Evolutionary conservation across 495 filamentous ascomycete species (phyloP).

Genomic region (Amphirosellinia nigrospora): DNA sequence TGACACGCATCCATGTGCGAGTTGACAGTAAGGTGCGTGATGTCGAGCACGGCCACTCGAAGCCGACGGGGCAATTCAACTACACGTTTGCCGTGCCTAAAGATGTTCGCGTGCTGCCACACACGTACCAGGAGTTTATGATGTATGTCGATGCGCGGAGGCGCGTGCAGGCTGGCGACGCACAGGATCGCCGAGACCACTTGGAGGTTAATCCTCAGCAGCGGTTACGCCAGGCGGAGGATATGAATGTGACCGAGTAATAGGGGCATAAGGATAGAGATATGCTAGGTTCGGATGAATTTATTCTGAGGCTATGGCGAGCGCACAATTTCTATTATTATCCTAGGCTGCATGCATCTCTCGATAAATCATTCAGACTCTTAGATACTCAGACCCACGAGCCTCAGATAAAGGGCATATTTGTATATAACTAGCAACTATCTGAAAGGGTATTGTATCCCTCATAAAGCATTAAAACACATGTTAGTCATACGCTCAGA

Average conservation of each 20-base stretch:
- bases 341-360: no score
- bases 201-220: conserved; percentile 12
- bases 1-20: conserved; percentile 75
- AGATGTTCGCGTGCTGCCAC: conserved; percentile 75
- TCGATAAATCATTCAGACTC: no score
- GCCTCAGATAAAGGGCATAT: no score
- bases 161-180: conserved; percentile 51
- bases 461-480: no score
- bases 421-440: no score
- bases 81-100: conserved; percentile 82
- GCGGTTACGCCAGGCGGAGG: conserved; percentile 20
- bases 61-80: conserved; percentile 82
- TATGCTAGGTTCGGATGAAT: not conserved
- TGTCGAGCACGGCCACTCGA: conserved; percentile 76
- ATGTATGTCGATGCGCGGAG: conserved; percentile 76
- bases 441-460: no score
- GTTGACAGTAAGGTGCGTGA: conserved; percentile 79
- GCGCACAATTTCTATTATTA: no score
- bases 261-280: not conserved
- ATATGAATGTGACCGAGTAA: conserved; percentile 37
- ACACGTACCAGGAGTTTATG: conserved; percentile 79
- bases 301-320: no score
- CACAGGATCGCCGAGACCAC: conserved; percentile 35
- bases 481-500: no score
- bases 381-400: no score